A percentile compares a stretch with the other conserved stretches of the same genome.
Conservation (phyloP, 225 moss, liverwort and hornwort genomes). For the Physcomitrium patens region DNA sequence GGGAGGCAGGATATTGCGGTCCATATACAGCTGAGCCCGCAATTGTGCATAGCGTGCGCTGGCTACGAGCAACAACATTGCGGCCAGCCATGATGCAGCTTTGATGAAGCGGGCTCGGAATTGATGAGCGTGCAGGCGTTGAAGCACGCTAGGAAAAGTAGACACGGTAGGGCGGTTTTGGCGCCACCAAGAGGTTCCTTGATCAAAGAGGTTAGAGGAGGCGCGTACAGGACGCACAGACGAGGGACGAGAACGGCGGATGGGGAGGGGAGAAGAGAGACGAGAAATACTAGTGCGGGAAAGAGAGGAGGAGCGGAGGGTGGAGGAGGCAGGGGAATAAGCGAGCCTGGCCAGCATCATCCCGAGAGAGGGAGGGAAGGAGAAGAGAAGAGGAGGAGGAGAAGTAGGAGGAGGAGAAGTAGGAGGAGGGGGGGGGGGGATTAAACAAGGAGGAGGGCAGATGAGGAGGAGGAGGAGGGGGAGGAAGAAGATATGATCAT, state of each 20-base stretch:
- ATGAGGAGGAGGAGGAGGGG: conserved; percentile 45
- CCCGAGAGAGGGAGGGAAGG: conserved; percentile 33
- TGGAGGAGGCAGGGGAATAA: conserved; percentile 41
- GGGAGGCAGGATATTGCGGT: conserved; percentile 78
- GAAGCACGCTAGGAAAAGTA: conserved; percentile 48
- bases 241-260: conserved; percentile 37
- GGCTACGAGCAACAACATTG: conserved; percentile 73
- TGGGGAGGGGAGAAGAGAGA: conserved; percentile 27
- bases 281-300: conserved; percentile 31
- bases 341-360: conserved; percentile 54
- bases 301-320: neutral
- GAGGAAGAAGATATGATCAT: conserved; percentile 45
- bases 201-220: conserved; percentile 38
- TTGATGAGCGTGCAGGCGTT: conserved; percentile 54
- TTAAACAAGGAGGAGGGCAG: conserved; percentile 32
- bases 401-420: neutral
- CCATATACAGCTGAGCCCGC: conserved; percentile 80
- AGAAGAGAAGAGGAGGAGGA: conserved; percentile 10
- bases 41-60: conserved; percentile 88
- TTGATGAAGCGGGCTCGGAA: conserved; percentile 64
- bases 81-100: conserved; percentile 87
- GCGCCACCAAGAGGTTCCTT: conserved; percentile 60
- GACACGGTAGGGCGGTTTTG: conserved; percentile 51
- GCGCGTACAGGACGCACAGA: conserved; percentile 47
- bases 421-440: conserved; percentile 18